These are phyloP conservation scores for Harrya chromipes DNA, from an alignment of 768 basidiomycete genomes.

Conservation along the genomic window DNA sequence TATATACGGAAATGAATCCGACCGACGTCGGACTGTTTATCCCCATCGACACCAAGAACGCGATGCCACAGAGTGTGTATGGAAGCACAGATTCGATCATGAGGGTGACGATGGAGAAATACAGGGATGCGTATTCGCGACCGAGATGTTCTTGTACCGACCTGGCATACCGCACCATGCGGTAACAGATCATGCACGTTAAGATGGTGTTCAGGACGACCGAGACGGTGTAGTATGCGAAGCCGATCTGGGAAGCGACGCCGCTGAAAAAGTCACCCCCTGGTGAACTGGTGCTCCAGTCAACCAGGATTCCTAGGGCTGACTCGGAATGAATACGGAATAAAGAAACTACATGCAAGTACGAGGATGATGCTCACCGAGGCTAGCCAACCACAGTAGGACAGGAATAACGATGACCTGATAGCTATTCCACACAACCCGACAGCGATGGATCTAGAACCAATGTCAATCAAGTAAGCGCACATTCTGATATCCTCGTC, in stretches of 20 bases:
- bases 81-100: constrained; percentile 26
- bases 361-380: constrained; percentile 11
- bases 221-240: constrained; percentile 18
- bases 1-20: constrained; percentile 11
- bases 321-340: neutral
- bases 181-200: constrained; percentile 24
- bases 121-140: constrained; percentile 12
- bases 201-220: constrained; percentile 17
- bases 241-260: constrained; percentile 2
- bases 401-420: constrained; percentile 11
- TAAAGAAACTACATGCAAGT: neutral
- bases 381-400: constrained; percentile 22
- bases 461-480: constrained; percentile 4
- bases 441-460: constrained; percentile 40
- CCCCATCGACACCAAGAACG: constrained; percentile 21
- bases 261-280: constrained; percentile 18
- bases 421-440: constrained; percentile 30
- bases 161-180: constrained; percentile 10
- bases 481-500: neutral
- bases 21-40: constrained; percentile 10
- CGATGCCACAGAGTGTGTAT: constrained; percentile 22
- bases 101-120: constrained; percentile 10
- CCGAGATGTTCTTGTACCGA: constrained; percentile 11
- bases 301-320: constrained; percentile 19
- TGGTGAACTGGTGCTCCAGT: constrained; percentile 12